Conservation (phyloP, 129 eudicot species). For the Chrysanthemum lavandulifolium region DNA sequence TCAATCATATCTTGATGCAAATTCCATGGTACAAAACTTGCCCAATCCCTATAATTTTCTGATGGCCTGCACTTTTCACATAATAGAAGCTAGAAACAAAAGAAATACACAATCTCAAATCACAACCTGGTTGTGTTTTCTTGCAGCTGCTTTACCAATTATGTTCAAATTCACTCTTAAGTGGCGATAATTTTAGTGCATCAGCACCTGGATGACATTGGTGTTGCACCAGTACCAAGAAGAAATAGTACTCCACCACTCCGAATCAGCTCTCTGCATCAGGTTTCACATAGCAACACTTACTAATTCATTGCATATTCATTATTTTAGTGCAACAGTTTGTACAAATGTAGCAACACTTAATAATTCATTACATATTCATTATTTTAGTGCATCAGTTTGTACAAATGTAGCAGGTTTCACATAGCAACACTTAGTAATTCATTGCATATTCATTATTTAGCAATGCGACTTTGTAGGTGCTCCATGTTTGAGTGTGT, state of each 20-base stretch:
- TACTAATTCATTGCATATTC: too few relatives aligned
- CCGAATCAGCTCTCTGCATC: conserved; percentile 94
- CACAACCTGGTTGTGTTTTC: conserved; percentile 8
- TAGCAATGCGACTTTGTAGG: too few relatives aligned
- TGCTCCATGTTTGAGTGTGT: too few relatives aligned
- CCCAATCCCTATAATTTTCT: conserved; percentile 99
- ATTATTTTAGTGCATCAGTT: too few relatives aligned
- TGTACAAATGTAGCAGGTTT: not conserved
- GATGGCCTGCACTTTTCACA: conserved; percentile 89
- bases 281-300: conserved; percentile 39
- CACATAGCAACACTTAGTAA: too few relatives aligned
- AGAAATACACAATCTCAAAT: conserved; percentile 7
- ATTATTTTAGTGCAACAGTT: too few relatives aligned
- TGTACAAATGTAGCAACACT: too few relatives aligned
- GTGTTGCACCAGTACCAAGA: conserved; percentile 78
- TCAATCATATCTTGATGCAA: conserved; percentile 80
- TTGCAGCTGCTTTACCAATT: conserved; percentile 90
- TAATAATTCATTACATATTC: too few relatives aligned
- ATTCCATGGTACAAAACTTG: conserved; percentile 96
- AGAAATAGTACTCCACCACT: conserved; percentile 68
- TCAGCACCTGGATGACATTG: conserved; percentile 79
- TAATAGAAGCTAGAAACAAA: conserved; percentile 42
- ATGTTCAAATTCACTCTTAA: conserved; percentile 74
- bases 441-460: too few relatives aligned
- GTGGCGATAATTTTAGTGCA: conserved; percentile 25